Evolutionary conservation across 1,284 basidiomycete species (phyloP), one percentile per base, ranked within the genome.

Genomic region (Naganishia sp.): DNA sequence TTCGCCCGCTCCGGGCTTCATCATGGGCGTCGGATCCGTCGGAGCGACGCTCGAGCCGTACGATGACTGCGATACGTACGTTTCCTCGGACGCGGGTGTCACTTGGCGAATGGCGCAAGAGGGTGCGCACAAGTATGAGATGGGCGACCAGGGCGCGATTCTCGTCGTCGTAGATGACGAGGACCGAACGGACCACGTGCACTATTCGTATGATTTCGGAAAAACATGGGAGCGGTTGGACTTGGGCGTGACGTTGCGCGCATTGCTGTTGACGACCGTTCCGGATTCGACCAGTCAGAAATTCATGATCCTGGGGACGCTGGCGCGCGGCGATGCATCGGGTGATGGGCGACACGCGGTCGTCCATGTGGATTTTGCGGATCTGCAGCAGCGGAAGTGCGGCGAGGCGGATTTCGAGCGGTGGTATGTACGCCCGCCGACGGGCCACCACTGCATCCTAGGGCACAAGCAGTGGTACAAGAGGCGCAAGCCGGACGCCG

Each of bases 391-490:
- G 54, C 84, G 86, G 45, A 85, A 94, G 75, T 98, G 95, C 71
- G 77, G 67, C 0, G 85, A 88, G 0, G 69, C 72, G 7, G 96
- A 98, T 76, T 90, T 92, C 73, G 94, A 97, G 79, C 84, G 80
- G 67, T 99, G 94, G 94, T 90, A 90, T 78, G 93, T 90, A 5
- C 82, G 90, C 57, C 82, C 84, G 21, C 59, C 48, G n/a, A 42
- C 59, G 31, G 84, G 84, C n/a, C 72, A 80, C 43, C 86, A 92
- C 72, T 99, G 95, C 79, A 79, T 99, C 28, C 94, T 99, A 92
- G 95, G 95, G 2, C 92, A 92, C 77, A 94, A 90, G 89, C 95
- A 98, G 88, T 97, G 90, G 88, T 99, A 96, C 78, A 84, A 80
- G 68, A 86, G 95, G 31, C 85, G 94, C 74, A 97, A 93, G 81